Evolutionary conservation across 2,329 filamentous ascomycete species (phyloP).

Genomic region (Trichoderma harzianum): DNA sequence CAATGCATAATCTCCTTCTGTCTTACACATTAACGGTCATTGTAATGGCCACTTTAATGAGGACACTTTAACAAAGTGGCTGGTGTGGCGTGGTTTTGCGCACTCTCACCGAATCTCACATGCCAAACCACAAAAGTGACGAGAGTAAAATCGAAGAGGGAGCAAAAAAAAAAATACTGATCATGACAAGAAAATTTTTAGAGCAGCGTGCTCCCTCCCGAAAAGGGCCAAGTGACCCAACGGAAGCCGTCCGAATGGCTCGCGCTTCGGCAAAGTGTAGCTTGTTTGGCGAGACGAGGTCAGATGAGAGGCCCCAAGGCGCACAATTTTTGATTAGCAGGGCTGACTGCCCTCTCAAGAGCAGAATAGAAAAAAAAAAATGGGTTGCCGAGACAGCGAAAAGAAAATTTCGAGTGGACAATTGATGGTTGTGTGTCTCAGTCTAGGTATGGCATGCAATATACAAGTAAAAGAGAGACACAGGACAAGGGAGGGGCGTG

Average conservation of each 20-base stretch:
- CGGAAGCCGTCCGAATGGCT: constrained; percentile 14
- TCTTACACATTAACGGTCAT: not conserved
- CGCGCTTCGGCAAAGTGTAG: constrained; percentile 11
- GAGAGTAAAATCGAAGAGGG: not conserved
- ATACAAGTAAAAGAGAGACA: not conserved
- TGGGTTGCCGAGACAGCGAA: not conserved
- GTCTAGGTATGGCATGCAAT: constrained; percentile 11
- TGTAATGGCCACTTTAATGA: not conserved
- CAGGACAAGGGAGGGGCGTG: not conserved
- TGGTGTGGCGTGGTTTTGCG: not conserved
- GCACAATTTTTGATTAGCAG: constrained; percentile 1
- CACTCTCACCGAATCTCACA: not conserved
- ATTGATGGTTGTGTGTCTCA: constrained; percentile 4
- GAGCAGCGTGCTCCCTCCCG: not conserved
- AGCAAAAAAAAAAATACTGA: not conserved
- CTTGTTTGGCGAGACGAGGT: not conserved
- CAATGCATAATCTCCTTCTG: not conserved
- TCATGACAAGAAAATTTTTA: constrained; percentile 8
- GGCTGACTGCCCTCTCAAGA: constrained; percentile 3
- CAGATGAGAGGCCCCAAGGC: constrained; percentile 8
- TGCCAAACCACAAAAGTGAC: not conserved
- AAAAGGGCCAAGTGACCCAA: constrained; percentile 9
- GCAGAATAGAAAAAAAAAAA: not conserved
- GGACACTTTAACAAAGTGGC: not conserved
- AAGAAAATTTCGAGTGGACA: not conserved